Evolutionary conservation across 2,329 filamentous ascomycete genomes (phyloP).

Genomic region (Verticillium nonalfalfae): DNA sequence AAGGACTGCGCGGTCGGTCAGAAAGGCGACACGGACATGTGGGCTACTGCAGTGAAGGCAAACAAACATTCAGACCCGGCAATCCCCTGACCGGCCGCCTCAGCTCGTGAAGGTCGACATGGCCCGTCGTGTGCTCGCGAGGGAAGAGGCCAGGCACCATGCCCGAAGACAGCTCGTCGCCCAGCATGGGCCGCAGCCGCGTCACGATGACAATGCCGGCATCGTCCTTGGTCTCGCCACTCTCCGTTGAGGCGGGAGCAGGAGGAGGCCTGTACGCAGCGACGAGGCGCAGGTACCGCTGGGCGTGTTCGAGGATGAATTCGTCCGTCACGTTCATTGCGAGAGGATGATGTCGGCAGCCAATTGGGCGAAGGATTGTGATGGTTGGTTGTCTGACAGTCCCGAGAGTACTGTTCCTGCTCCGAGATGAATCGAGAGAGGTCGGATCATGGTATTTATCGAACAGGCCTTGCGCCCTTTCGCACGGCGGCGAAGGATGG

Average conservation of each 20-base stretch:
- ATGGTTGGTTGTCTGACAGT: no score
- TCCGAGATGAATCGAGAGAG: no score
- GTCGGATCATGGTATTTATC: no score
- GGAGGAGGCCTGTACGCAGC: constrained; percentile 15
- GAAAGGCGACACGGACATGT: not conserved
- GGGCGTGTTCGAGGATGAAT: constrained; percentile 22
- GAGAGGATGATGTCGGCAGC: not conserved
- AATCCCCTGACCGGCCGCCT: constrained; percentile 21
- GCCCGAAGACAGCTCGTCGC: constrained; percentile 22
- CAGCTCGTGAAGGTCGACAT: constrained; percentile 30
- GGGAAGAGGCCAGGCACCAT: constrained; percentile 20
- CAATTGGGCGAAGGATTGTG: not conserved
- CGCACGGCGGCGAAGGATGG: no score
- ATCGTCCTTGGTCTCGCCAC: not conserved
- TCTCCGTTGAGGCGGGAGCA: not conserved
- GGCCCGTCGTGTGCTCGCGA: constrained; percentile 13
- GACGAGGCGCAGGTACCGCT: constrained; percentile 21
- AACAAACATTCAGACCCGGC: constrained; percentile 21
- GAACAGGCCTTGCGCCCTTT: no score
- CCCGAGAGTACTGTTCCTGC: no score
- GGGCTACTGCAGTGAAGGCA: not conserved
- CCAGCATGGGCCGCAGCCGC: constrained; percentile 27
- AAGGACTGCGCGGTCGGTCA: constrained; percentile 19
- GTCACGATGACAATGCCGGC: constrained; percentile 26
- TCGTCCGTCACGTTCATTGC: constrained; percentile 25